Evolutionary conservation across 1,284 basidiomycete genomes (phyloP).

Genomic region (Ceratobasidium sp.): DNA sequence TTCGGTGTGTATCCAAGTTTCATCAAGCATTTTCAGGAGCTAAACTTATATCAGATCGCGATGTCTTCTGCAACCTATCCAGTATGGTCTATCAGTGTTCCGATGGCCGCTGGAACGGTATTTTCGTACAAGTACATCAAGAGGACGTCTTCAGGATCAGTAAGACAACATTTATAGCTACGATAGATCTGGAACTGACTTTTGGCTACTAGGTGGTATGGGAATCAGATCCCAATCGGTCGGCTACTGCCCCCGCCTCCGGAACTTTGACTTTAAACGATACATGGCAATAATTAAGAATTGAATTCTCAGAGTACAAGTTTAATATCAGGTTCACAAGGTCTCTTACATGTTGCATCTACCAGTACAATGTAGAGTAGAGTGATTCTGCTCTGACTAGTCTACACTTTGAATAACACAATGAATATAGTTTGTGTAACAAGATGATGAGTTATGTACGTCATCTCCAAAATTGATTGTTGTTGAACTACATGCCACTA

Average conservation of each 20-base stretch:
- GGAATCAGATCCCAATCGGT: constrained; percentile 67
- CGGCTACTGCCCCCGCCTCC: constrained; percentile 54
- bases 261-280: constrained; percentile 53
- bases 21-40: too few relatives aligned
- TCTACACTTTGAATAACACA: too few relatives aligned
- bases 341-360: too few relatives aligned
- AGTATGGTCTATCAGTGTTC: constrained; percentile 61
- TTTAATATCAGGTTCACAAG: too few relatives aligned
- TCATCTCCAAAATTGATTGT: too few relatives aligned
- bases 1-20: too few relatives aligned
- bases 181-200: not conserved
- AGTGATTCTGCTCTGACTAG: too few relatives aligned
- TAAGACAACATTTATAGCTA: constrained; percentile 50
- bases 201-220: constrained; percentile 51
- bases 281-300: constrained; percentile 46
- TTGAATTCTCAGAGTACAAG: too few relatives aligned
- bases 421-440: too few relatives aligned
- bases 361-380: too few relatives aligned
- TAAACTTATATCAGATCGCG: constrained; percentile 63
- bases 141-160: constrained; percentile 61
- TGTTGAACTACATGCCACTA: too few relatives aligned
- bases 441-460: too few relatives aligned
- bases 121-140: constrained; percentile 70
- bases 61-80: constrained; percentile 64
- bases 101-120: constrained; percentile 56